Evolutionary conservation across 2,329 filamentous ascomycete species (phyloP).

Genomic region (Penicillium hesseltinei): DNA sequence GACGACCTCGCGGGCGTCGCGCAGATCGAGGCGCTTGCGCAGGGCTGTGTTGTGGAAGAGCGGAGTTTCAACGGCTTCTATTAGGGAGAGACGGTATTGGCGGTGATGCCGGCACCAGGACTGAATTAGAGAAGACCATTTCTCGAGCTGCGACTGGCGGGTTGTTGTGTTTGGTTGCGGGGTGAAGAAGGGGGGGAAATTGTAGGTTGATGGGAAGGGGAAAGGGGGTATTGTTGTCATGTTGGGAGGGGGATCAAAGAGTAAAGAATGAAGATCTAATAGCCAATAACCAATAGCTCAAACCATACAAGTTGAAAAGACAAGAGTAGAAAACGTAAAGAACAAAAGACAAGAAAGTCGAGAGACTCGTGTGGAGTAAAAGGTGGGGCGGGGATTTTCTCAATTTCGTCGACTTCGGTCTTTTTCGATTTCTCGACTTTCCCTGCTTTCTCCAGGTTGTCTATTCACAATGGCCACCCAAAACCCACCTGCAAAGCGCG

Average conservation of each 20-base stretch:
- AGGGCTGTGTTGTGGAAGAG: constrained; percentile 54
- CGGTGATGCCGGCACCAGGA: constrained; percentile 77
- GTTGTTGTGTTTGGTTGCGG: constrained; percentile 48
- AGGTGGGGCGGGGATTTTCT: constrained; percentile 14
- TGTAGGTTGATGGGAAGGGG: constrained; percentile 43
- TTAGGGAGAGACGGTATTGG: constrained; percentile 71
- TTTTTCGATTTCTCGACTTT: constrained; percentile 8
- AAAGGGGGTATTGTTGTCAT: constrained; percentile 30
- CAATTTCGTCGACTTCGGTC: constrained; percentile 3
- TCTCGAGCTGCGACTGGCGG: constrained; percentile 58
- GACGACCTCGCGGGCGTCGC: constrained; percentile 54
- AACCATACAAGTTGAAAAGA: not conserved
- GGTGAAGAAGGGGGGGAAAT: constrained; percentile 55
- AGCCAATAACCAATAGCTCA: not conserved
- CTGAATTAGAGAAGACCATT: constrained; percentile 85
- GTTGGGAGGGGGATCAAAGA: not conserved
- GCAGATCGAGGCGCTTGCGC: constrained; percentile 48
- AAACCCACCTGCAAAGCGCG: constrained; percentile 55
- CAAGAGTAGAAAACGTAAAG: not conserved
- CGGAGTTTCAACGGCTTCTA: constrained; percentile 57
- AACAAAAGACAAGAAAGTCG: not conserved
- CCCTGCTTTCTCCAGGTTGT: not conserved
- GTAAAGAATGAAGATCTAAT: too few relatives aligned
- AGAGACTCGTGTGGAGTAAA: constrained; percentile 5
- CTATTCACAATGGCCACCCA: constrained; percentile 17